These are phyloP conservation scores for Peterozyma toletana DNA, from an alignment of 805 yeast genomes.

Conservation along the genomic window DNA sequence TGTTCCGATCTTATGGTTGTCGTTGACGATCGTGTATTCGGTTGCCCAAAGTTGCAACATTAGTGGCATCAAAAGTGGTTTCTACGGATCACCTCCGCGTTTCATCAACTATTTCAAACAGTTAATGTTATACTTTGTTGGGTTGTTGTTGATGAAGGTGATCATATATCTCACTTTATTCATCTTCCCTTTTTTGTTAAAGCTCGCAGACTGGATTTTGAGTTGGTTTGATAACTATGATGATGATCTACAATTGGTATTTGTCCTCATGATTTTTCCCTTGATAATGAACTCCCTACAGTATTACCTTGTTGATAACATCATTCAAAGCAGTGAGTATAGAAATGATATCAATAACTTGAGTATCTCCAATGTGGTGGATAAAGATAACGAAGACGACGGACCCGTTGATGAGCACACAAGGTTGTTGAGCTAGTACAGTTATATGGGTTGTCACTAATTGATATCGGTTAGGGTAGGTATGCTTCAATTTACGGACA, in stretches of 20 bases:
- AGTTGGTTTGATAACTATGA: conserved; percentile 72
- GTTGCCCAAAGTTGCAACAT: conserved; percentile 35
- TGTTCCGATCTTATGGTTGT: conserved; percentile 67
- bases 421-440: conserved; percentile 4
- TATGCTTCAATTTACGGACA: too few species aligned
- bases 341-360: conserved; percentile 12
- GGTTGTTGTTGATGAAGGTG: conserved; percentile 52
- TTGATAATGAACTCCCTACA: conserved; percentile 69
- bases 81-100: conserved; percentile 60
- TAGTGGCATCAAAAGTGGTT: conserved; percentile 44
- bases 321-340: conserved; percentile 52
- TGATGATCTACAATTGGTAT: conserved; percentile 76
- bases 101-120: conserved; percentile 67
- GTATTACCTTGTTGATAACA: conserved; percentile 63
- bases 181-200: conserved; percentile 59
- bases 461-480: too few species aligned
- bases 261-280: conserved; percentile 82
- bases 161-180: conserved; percentile 50
- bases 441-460: too few species aligned
- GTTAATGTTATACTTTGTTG: conserved; percentile 56
- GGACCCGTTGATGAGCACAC: neutral
- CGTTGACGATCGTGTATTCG: conserved; percentile 44
- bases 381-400: too few species aligned
- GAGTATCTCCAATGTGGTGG: too few species aligned
- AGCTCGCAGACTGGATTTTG: conserved; percentile 63